These are phyloP conservation scores for Arthrobotrys entomopaga DNA, from an alignment of 2,329 filamentous ascomycete species.

Conservation along the genomic window DNA sequence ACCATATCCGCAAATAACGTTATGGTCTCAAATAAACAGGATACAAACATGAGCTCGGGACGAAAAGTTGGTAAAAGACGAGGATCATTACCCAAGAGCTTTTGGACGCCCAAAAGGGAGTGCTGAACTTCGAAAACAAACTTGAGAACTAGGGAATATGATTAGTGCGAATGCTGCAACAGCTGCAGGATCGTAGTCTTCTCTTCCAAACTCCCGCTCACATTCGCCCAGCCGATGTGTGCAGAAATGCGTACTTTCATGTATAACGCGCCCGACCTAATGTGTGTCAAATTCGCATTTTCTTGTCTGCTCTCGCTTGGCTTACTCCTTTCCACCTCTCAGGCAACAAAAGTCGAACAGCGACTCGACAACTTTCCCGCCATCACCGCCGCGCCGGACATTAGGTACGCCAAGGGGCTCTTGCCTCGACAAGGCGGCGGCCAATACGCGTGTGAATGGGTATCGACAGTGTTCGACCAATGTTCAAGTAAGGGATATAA, in stretches of 20 bases:
- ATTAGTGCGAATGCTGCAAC: background rate
- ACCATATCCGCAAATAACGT: conserved; percentile 17
- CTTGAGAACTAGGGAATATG: too few species aligned
- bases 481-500: conserved; percentile 39
- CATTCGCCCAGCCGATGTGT: conserved; percentile 40
- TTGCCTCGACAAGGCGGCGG: conserved; percentile 35
- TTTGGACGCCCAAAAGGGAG: conserved; percentile 28
- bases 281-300: conserved; percentile 4
- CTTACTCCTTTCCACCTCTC: conserved; percentile 13
- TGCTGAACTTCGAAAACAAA: conserved; percentile 13
- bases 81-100: conserved; percentile 11
- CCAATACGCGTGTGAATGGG: conserved; percentile 38
- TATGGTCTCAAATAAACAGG: conserved; percentile 14
- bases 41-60: background rate
- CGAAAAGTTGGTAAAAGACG: conserved; percentile 7
- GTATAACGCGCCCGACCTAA: background rate
- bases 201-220: background rate
- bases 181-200: background rate
- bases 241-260: conserved; percentile 2
- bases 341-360: conserved; percentile 10
- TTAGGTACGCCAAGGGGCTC: conserved; percentile 34
- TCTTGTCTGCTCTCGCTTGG: conserved; percentile 10
- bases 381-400: conserved; percentile 44
- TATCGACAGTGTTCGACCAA: conserved; percentile 41
- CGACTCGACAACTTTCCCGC: conserved; percentile 18